Base-by-base conservation (phyloP, 2,329 filamentous ascomycete genomes). In the Colletotrichum tabaci region DNA sequence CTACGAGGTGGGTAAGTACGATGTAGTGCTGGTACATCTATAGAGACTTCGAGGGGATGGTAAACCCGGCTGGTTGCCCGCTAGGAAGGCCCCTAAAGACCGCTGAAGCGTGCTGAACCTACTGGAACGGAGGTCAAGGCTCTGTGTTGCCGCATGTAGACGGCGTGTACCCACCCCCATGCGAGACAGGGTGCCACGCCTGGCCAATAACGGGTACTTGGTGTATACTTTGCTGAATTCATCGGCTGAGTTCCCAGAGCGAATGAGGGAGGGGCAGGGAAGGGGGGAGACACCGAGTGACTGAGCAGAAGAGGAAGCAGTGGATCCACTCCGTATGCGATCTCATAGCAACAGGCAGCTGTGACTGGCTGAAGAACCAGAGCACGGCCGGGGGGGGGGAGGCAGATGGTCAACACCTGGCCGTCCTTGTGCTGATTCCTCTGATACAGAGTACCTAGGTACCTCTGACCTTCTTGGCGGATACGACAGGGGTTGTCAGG, bases 141-240 rank as follows among this genome's bases (percentile, higher is more conserved):
- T 26, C 23, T 40, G 21, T 2, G 8, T 12, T 18, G 44, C 12
- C 7, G 12, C 23, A 62, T 15, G 68, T 71, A 71, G 12, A 16
- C 35, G 4, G 2, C 9, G 23, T 30, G 68, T 71, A 67, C 50
- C n/a, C n/a, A 23, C 12, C 67, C 61, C 56, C 63, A 71, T 67
- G 67, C 63, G 44, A 67, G 67, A 71, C 67, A 71, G 67, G 63
- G 47, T 67, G 67, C 47, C 56, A 52, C 47, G 56, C 56, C 67
- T 71, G 66, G 60, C 65, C 65, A 64, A 57, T 57, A 49, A 50
- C 52, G n/a, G 65, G 69, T 72, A 72, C 69, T 66, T 66, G 61
- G 49, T 38, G 42, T 70, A 38, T 72, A 72, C 70, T 61, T 71
- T 71, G 67, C 70, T 66, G 55, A 72, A 61, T 71, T 66, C 61